A percentile compares a stretch with the other conserved stretches of the same genome.
These are phyloP conservation scores for Lolium perenne DNA, from an alignment of 176 grass and related monocot species.

Conservation along the genomic window DNA sequence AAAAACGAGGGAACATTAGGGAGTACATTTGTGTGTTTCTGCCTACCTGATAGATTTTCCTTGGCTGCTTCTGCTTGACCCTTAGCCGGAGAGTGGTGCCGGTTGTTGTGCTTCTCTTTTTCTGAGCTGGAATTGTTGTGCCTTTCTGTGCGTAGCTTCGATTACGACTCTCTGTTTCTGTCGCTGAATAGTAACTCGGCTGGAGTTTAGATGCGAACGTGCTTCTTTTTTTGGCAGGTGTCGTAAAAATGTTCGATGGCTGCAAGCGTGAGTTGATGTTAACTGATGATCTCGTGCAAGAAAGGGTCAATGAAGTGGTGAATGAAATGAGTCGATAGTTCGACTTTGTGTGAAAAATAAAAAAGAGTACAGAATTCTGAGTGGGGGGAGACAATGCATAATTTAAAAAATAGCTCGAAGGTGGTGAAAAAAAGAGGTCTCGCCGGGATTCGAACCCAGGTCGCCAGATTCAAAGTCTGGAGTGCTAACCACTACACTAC, in stretches of 20 bases:
- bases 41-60: neutral
- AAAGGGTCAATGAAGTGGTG: too few relatives aligned
- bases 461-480: slow-evolving; percentile 99
- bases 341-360: too few relatives aligned
- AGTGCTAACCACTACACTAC: slow-evolving; percentile 99
- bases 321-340: too few relatives aligned
- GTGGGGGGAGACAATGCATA: too few relatives aligned
- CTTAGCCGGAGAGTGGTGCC: neutral
- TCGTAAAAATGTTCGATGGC: too few relatives aligned
- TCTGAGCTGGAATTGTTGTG: neutral
- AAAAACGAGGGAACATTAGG: neutral
- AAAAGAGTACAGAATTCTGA: too few relatives aligned
- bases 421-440: neutral
- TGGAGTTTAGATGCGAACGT: neutral
- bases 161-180: neutral
- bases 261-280: too few relatives aligned
- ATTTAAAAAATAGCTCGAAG: too few relatives aligned
- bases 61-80: neutral
- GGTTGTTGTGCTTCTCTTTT: neutral
- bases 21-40: neutral
- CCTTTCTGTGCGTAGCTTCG: neutral
- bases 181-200: neutral
- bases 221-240: neutral
- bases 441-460: slow-evolving; percentile 99
- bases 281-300: too few relatives aligned